A percentile compares a stretch with the other conserved stretches of the same genome.
phyloP scores from a whole-genome alignment of 2,329 filamentous ascomycete genomes.

The Raffaelea arxii region DNA sequence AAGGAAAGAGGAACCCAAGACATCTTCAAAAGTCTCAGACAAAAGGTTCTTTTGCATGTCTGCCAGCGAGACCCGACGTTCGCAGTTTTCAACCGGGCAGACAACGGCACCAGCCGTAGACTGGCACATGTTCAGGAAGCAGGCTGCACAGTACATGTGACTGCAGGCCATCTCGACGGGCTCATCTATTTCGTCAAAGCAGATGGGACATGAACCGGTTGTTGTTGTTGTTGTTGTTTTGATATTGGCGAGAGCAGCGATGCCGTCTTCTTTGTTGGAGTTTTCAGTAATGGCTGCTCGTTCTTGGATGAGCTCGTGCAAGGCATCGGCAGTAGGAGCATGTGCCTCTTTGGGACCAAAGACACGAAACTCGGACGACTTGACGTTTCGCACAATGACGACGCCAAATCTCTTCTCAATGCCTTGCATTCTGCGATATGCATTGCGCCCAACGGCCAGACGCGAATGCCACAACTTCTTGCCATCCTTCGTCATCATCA shows the following conservation, averaged over 20 bases:
- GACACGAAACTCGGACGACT: constrained; percentile 19
- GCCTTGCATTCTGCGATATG: constrained; percentile 11
- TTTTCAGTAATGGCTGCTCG: no score
- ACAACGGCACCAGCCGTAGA: neutral
- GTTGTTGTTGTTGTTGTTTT: neutral
- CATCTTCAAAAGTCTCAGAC: constrained; percentile 22
- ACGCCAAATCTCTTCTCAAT: constrained; percentile 15
- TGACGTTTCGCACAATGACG: constrained; percentile 20
- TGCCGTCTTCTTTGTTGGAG: no score
- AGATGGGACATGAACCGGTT: constrained; percentile 21
- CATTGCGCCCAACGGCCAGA: constrained; percentile 15
- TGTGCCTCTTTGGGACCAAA: constrained; percentile 15
- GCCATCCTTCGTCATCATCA: constrained; percentile 17
- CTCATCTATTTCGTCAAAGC: constrained; percentile 26
- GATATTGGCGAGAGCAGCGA: no score
- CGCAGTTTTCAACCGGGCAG: neutral
- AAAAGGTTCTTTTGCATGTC: constrained; percentile 21
- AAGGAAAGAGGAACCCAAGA: constrained; percentile 26
- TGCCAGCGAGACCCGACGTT: neutral
- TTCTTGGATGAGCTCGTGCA: constrained; percentile 11
- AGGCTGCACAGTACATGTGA: constrained; percentile 32
- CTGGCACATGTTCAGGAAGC: constrained; percentile 26
- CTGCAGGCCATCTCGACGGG: constrained; percentile 24
- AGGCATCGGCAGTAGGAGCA: neutral
- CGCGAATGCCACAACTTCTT: constrained; percentile 22